Evolutionary conservation across 495 filamentous ascomycete genomes (phyloP).

Genomic region (Cercophora scortea): DNA sequence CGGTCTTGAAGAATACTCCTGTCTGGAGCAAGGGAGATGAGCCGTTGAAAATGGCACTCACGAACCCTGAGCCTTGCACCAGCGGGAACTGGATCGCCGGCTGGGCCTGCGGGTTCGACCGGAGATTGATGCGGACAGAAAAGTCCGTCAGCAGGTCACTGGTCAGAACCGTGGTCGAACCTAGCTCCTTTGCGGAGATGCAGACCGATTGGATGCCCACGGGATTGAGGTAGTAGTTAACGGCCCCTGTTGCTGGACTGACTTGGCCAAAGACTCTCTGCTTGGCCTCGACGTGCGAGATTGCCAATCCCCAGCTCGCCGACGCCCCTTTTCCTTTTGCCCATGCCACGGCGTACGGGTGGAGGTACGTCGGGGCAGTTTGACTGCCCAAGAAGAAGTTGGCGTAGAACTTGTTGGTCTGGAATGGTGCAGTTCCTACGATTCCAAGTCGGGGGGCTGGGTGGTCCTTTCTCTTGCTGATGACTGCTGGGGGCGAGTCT

Average conservation of each 20-base stretch:
- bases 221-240: conserved; percentile 71
- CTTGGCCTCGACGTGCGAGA: conserved; percentile 61
- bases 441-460: conserved; percentile 33
- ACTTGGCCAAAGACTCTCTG: conserved; percentile 55
- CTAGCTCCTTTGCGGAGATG: conserved; percentile 70
- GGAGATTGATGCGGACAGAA: conserved; percentile 65
- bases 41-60: conserved; percentile 70
- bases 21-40: conserved; percentile 65
- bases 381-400: conserved; percentile 80
- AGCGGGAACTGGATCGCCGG: conserved; percentile 67
- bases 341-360: conserved; percentile 82
- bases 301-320: conserved; percentile 65
- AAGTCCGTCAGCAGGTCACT: conserved; percentile 58
- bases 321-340: conserved; percentile 57
- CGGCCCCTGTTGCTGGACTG: conserved; percentile 43
- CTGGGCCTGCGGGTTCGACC: conserved; percentile 39
- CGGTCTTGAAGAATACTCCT: conserved; percentile 60
- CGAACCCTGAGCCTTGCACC: conserved; percentile 83
- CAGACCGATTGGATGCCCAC: conserved; percentile 74
- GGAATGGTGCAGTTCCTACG: conserved; percentile 44
- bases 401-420: conserved; percentile 89
- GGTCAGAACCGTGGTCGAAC: conserved; percentile 47
- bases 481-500: conserved; percentile 44
- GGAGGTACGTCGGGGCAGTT: conserved; percentile 62
- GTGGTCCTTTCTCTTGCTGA: conserved; percentile 41